Base-by-base conservation (phyloP, 768 basidiomycete genomes). In the Chalciporus piperatus region DNA sequence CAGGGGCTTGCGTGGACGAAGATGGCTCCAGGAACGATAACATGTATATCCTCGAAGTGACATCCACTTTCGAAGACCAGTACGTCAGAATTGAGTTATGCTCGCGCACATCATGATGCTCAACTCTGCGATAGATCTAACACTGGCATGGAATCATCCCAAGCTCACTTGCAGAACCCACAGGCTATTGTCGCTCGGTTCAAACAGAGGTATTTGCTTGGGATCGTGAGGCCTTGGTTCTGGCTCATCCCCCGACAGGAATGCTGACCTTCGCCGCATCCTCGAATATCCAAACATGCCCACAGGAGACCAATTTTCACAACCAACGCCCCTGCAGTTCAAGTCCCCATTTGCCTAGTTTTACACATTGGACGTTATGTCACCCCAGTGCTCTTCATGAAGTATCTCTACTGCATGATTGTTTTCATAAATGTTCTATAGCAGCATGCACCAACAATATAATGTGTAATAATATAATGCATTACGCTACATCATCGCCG, bases 21-120 rank as follows among this genome's bases (percentile, higher is more conserved):
- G 71, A 75, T 37, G 65, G 45, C 16, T 61, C 58, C 58, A 78
- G 73, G 68, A 84, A 88, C 55, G 75, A 78, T 56, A 81, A 76
- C 44, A 92, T 92, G 83, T 91, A 83, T 65, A 82, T 89, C 52
- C 70, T 92, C 16, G 82, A 91, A 61, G 84, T 86, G 6, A 80
- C 76, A 0, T 62, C 73, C 16, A 75, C 66, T 14, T 59, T 71
- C 27, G 79, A 82, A 41, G 81, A 81, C 58, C 77, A 73, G 68
- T 69, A 60, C 19, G 68, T 49, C 28, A 45, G 23, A 28, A n/a
- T 13, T 38, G 32, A 32, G 9, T 32, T 9, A 8, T 20, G 11
- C n/a, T n/a, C n/a, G n/a, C n/a, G n/a, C 41, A 42, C 28, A 12
- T 4, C 22, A 27, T 17, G 20, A 6, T 40, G 27, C 49, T 62